Evolutionary conservation across 2,329 filamentous ascomycete species (phyloP).

Genomic region (Akanthomyces lecanii): DNA sequence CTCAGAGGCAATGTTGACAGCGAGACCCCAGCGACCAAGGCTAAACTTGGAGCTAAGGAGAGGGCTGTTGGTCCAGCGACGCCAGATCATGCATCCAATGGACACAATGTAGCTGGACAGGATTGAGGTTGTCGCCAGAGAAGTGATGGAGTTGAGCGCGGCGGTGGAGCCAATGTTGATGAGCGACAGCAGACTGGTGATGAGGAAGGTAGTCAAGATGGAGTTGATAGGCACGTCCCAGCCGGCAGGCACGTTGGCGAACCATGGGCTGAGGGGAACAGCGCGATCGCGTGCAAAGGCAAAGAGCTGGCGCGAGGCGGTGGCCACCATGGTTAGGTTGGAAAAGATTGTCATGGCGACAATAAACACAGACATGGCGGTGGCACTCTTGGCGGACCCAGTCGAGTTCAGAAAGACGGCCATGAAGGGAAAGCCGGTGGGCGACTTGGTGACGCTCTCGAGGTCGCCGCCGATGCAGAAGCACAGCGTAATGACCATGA

Average conservation of each 20-base stretch:
- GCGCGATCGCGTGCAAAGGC: constrained; percentile 35
- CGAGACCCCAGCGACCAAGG: constrained; percentile 39
- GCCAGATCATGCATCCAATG: constrained; percentile 40
- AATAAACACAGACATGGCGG: constrained; percentile 26
- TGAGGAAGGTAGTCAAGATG: constrained; percentile 34
- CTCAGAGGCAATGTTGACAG: constrained; percentile 40
- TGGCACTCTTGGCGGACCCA: constrained; percentile 20
- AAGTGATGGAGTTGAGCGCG: constrained; percentile 52
- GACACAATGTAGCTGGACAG: constrained; percentile 50
- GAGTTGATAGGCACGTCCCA: constrained; percentile 19
- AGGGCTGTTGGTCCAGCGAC: constrained; percentile 32
- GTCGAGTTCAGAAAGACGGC: constrained; percentile 28
- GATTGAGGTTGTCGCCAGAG: constrained; percentile 45
- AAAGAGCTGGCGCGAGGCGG: constrained; percentile 28
- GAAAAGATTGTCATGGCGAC: constrained; percentile 25
- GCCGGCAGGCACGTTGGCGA: constrained; percentile 18
- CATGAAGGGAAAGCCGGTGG: constrained; percentile 28
- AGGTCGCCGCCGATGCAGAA: constrained; percentile 34
- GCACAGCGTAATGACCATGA: constrained; percentile 33
- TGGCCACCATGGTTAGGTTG: constrained; percentile 27
- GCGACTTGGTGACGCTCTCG: constrained; percentile 7
- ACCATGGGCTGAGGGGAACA: constrained; percentile 19
- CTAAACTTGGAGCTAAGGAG: constrained; percentile 23
- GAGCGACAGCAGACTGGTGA: constrained; percentile 41
- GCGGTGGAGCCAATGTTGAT: constrained; percentile 49